Conservation (phyloP, 208 protist genomes). For the Wallacemonas sp. region DNA sequence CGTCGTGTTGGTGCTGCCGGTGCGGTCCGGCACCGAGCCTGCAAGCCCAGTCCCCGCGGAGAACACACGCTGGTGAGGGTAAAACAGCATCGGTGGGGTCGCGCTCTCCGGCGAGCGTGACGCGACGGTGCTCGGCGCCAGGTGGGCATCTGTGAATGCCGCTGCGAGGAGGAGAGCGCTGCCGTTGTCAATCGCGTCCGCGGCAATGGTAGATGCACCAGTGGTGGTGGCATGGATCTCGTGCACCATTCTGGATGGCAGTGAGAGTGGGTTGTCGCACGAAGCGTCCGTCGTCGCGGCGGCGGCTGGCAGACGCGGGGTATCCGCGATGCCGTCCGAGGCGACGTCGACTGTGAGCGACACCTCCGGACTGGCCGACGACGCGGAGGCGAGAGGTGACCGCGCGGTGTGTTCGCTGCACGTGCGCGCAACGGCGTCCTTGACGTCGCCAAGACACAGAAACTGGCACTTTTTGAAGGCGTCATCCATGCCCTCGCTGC, state of each 20-base stretch:
- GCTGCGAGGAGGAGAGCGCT: not conserved
- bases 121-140: not conserved
- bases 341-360: not conserved
- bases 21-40: not conserved
- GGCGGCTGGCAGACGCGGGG: too few relatives aligned
- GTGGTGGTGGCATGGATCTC: not conserved
- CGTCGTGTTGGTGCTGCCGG: not conserved
- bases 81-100: not conserved
- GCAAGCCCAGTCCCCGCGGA: not conserved
- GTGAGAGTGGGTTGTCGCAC: too few relatives aligned
- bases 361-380: not conserved
- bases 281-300: not conserved
- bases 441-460: constrained; percentile 5
- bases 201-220: not conserved
- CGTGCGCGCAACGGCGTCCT: constrained; percentile 4
- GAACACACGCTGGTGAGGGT: not conserved
- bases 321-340: not conserved
- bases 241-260: too few relatives aligned
- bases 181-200: not conserved
- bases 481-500: not conserved
- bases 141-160: constrained; percentile 2
- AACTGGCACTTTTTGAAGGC: constrained; percentile 13
- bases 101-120: not conserved
- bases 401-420: not conserved
- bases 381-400: not conserved